Base-by-base conservation (phyloP, 257 asterid genomes). In the Phtheirospermum japonicum region DNA sequence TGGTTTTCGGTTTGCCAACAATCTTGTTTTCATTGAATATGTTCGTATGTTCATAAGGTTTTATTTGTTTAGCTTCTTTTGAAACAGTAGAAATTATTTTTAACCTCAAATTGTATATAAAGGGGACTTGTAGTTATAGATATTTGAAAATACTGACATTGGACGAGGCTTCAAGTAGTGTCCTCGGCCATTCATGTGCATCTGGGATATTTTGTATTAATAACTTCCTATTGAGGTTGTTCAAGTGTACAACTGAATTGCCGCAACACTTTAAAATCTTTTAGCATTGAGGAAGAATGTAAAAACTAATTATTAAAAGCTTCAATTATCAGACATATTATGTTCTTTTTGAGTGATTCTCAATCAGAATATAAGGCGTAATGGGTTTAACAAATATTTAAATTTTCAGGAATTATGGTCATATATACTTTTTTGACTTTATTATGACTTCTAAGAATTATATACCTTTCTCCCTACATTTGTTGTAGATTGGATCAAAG, bases 401-500 rank as follows among this genome's bases (percentile, higher is more conserved):
- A 32, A 54, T 64, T 61, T 62, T 18, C 36, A 32, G 18, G 16
- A 57, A 19, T 59, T 59, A 23, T 23, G 3, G 31, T 32, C 16
- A 17, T 63, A 36, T 19, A 7, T 19, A 59, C 40, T 52, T 72
- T 11, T 65, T 20, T 32, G 60, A 50, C 61, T 40, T 39, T 52
- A 11, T 11, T 14, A 30, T 39, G 65, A 46, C n/a, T 31, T 49
- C 43, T 28, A 58, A 20, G 14, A 51, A 40, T 55, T 40, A 19
- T 17, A 6, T 70, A 45, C 43, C 16, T 68, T 60, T 39, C 19
- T 30, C n/a, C n/a, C 20, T 36, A 62, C 43, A 64, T 45, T 46
- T 75, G 16, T 45, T 73, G 71, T 51, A 93, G 99, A 85, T 93
- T 74, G 95, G 95, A 59, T 79, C 94, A 68, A 93, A 83, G 83